These are phyloP conservation scores for Trichoderma semiorbis DNA, from an alignment of 2,329 filamentous ascomycete genomes.

Conservation along the genomic window DNA sequence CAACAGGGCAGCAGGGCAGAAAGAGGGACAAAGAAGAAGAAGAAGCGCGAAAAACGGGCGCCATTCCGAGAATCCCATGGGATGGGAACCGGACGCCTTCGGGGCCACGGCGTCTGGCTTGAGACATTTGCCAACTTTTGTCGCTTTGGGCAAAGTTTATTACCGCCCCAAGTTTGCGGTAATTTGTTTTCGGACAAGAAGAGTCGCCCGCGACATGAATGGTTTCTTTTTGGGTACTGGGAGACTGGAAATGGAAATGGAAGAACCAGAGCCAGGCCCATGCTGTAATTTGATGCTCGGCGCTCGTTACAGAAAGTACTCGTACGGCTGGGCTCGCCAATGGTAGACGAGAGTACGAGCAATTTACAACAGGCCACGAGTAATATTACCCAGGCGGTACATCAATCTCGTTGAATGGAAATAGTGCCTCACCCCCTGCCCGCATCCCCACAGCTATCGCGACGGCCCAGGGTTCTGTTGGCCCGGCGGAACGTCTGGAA, in stretches of 20 bases:
- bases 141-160: background rate
- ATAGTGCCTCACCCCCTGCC: background rate
- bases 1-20: background rate
- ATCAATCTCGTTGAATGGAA: constrained; percentile 1
- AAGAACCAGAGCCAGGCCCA: background rate
- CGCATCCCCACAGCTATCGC: constrained; percentile 3
- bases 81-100: background rate
- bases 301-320: constrained; percentile 10
- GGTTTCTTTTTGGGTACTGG: background rate
- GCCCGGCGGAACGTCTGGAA: constrained; percentile 13
- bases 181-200: background rate
- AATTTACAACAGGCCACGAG: constrained; percentile 2
- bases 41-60: background rate
- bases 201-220: background rate
- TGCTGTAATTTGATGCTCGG: background rate
- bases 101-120: background rate
- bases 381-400: background rate
- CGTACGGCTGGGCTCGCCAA: background rate
- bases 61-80: background rate
- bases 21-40: background rate
- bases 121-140: background rate
- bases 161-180: constrained; percentile 7
- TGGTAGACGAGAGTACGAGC: constrained; percentile 7
- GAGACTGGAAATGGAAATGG: background rate
- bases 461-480: background rate